Percentiles rank a stretch among this genome's conserved stretches.
phyloP scores from a whole-genome alignment of 2,329 filamentous ascomycete genomes.

The Fusarium penzigii region DNA sequence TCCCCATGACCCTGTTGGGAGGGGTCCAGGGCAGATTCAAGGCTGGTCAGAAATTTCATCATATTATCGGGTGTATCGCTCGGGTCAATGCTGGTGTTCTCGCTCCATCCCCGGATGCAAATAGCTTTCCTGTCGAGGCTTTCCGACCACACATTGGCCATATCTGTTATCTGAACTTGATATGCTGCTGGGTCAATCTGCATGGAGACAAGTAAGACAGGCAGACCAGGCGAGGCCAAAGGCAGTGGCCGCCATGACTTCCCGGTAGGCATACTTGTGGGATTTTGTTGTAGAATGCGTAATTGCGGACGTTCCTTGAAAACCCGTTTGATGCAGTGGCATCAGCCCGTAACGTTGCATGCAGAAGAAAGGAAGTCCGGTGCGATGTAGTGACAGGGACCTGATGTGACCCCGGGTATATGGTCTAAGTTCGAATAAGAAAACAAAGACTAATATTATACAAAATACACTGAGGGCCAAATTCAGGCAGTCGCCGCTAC shows the following conservation, averaged over 20 bases:
- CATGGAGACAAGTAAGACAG: constrained; percentile 64
- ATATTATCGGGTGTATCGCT: constrained; percentile 69
- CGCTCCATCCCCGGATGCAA: constrained; percentile 59
- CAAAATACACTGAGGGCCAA: background rate
- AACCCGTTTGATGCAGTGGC: background rate
- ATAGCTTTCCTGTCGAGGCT: constrained; percentile 62
- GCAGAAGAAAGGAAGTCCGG: background rate
- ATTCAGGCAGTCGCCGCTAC: background rate
- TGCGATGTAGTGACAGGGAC: background rate
- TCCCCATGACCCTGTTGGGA: constrained; percentile 45
- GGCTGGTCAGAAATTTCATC: constrained; percentile 63
- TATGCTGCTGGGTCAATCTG: constrained; percentile 59
- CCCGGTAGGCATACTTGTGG: constrained; percentile 31
- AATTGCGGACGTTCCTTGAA: background rate
- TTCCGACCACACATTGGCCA: constrained; percentile 74
- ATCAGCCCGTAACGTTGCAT: background rate
- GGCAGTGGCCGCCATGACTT: constrained; percentile 52
- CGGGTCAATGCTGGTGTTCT: constrained; percentile 73
- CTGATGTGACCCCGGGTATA: too few species aligned
- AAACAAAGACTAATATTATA: background rate
- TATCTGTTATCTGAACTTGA: constrained; percentile 67
- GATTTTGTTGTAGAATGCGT: background rate
- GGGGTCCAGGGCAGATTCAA: constrained; percentile 54
- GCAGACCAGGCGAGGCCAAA: constrained; percentile 46
- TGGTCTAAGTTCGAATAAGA: background rate